Percentiles rank a stretch among this genome's conserved stretches.
Evolutionary conservation across 2,329 filamentous ascomycete species (phyloP).

Genomic region (Apiospora arundinis): DNA sequence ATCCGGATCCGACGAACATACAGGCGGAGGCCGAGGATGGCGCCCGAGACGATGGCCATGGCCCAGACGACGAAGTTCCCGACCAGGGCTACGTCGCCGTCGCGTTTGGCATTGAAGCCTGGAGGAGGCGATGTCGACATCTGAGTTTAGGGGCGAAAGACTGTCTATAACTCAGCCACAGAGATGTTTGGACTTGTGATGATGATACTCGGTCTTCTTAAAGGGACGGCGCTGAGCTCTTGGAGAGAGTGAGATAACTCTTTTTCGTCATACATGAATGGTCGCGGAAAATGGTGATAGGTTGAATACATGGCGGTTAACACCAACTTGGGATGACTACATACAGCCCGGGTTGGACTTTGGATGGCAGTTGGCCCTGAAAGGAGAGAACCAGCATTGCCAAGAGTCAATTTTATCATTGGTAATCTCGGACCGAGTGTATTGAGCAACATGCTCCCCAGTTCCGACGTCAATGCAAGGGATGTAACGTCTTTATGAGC

Average conservation of each 20-base stretch:
- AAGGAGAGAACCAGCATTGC: conserved; percentile 4
- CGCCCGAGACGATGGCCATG: conserved; percentile 1
- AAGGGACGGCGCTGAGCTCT: neutral
- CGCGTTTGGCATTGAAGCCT: neutral
- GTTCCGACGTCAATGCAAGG: neutral
- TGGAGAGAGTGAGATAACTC: neutral
- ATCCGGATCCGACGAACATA: neutral
- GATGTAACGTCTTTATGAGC: neutral
- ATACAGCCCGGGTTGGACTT: neutral
- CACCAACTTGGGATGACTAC: neutral
- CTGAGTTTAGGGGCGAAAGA: neutral
- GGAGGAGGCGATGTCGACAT: neutral
- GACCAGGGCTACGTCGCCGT: conserved; percentile 10
- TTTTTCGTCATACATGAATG: neutral
- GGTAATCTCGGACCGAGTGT: conserved; percentile 13
- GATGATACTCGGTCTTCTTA: neutral
- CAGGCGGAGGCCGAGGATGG: neutral
- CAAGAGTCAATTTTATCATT: neutral
- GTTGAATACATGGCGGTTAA: neutral
- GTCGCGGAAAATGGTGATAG: neutral
- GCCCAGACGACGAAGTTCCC: neutral
- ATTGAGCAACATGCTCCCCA: neutral
- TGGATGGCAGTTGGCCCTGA: neutral
- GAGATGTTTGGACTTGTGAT: neutral
- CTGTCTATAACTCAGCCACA: neutral